Evolutionary conservation across 805 yeast species (phyloP), one percentile per base, ranked within the genome.

Genomic region (Yamadazyma sp.): DNA sequence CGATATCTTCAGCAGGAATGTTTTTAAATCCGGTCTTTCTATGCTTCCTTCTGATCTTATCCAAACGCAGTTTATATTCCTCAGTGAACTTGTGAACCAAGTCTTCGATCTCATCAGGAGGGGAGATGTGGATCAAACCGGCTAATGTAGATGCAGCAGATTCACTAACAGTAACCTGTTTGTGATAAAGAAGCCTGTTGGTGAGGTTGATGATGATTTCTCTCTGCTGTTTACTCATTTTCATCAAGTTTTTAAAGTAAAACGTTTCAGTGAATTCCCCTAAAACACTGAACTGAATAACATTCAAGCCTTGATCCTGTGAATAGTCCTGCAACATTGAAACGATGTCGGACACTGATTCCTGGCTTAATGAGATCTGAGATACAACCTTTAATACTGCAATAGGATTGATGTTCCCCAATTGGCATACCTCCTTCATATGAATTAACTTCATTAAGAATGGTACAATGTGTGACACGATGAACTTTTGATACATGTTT

Each of bases 371-470:
- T 1, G 67, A 64, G 16, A 67, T 59, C 42, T 68, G 73, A 1
- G 73, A 82, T 42, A 52, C 80, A 48, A 41, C 56, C 50, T 40
- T 70, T 49, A 48, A 77, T 37, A 48, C 77, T 46, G 41, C 50
- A 2, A 75, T 67, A 0, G 91, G 84, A 26, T 71, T 70, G 8
- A 84, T 59, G 21, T 72, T 73, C 0, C 82, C 82, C 40, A 84
- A 59, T 47, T 84, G 86, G 47, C 95, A 84, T 10, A 86, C 86
- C 44, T 91, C 97, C 42, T 86, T 80, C 67, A 84, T 73, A 30
- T 71, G 73, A 35, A 80, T 76, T 32, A 88, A 61, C 12, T 73
- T 66, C 51, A 86, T 65, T 40, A 88, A 62, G 44, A 85, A 80
- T 18, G 96, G 95, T 1, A 87, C 59, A 19, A 89, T 70, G 36